phyloP scores from a whole-genome alignment of 2,329 filamentous ascomycete genomes.

The Aspergillus pseudonomiae region DNA sequence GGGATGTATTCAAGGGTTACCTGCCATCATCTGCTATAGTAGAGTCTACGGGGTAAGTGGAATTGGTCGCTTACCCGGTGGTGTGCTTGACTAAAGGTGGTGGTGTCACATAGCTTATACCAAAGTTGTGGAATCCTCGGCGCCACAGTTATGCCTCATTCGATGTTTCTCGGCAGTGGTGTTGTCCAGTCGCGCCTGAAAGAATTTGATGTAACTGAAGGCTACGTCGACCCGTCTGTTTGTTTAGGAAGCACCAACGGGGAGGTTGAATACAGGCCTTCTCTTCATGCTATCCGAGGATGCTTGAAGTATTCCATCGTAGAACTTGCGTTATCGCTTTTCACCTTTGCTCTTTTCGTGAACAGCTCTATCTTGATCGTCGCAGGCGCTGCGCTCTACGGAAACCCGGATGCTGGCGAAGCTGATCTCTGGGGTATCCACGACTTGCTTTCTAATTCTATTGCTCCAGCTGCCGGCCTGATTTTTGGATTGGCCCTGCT shows the following conservation, averaged over 20 bases:
- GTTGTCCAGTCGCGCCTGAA: conserved; percentile 58
- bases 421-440: conserved; percentile 87
- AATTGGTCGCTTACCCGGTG: background rate
- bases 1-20: conserved; percentile 58
- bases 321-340: conserved; percentile 72
- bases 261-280: conserved; percentile 69
- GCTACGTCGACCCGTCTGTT: conserved; percentile 36
- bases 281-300: conserved; percentile 70
- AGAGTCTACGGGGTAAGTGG: conserved; percentile 52
- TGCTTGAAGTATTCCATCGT: conserved; percentile 74
- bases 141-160: conserved; percentile 63
- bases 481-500: conserved; percentile 83
- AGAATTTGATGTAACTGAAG: conserved; percentile 49
- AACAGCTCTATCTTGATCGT: conserved; percentile 83
- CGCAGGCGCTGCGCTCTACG: conserved; percentile 74
- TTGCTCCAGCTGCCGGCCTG: conserved; percentile 75
- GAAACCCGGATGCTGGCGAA: conserved; percentile 60
- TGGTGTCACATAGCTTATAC: conserved; percentile 47
- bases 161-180: conserved; percentile 59
- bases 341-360: conserved; percentile 82
- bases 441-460: conserved; percentile 65
- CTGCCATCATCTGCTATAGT: conserved; percentile 58
- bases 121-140: conserved; percentile 58
- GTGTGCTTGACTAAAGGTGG: background rate
- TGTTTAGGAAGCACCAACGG: conserved; percentile 43